phyloP scores from a whole-genome alignment of 805 yeast species.

The Limtongia smithiae region DNA sequence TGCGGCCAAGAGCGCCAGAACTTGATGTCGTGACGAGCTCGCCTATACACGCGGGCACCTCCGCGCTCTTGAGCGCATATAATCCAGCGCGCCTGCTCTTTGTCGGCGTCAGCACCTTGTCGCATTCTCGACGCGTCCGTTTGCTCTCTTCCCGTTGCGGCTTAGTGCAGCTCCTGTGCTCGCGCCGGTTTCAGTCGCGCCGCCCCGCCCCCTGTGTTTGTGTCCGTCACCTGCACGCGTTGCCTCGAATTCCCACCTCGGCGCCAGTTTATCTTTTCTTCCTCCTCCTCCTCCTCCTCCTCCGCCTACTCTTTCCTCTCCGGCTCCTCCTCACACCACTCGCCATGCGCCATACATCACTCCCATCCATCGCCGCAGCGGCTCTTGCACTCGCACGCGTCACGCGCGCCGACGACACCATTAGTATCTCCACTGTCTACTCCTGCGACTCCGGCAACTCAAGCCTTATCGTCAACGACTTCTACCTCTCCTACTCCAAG shows the following conservation, averaged over 20 bases:
- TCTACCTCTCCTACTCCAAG: conserved; percentile 17
- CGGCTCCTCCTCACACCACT: background rate
- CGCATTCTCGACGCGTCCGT: too few species aligned
- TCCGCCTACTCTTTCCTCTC: background rate
- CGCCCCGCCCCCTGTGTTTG: too few species aligned
- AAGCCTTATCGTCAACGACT: conserved; percentile 11
- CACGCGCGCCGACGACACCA: conserved; percentile 17
- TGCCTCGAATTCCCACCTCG: background rate
- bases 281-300: background rate
- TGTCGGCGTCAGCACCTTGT: too few species aligned
- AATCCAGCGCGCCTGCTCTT: too few species aligned
- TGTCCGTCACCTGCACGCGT: background rate
- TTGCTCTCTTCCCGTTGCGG: too few species aligned
- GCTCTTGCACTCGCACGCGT: background rate
- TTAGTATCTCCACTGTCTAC: conserved; percentile 13
- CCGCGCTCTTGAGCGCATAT: too few species aligned
- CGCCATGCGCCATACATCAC: background rate
- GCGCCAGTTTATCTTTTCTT: background rate
- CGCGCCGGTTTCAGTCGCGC: too few species aligned
- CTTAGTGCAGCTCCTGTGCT: too few species aligned
- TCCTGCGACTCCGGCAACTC: conserved; percentile 21
- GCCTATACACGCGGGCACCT: too few species aligned
- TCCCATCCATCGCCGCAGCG: background rate
- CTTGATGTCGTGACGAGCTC: too few species aligned
- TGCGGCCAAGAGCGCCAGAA: too few species aligned